These are phyloP conservation scores for Beverwykella pulmonaria DNA, from an alignment of 495 filamentous ascomycete genomes.

Conservation along the genomic window DNA sequence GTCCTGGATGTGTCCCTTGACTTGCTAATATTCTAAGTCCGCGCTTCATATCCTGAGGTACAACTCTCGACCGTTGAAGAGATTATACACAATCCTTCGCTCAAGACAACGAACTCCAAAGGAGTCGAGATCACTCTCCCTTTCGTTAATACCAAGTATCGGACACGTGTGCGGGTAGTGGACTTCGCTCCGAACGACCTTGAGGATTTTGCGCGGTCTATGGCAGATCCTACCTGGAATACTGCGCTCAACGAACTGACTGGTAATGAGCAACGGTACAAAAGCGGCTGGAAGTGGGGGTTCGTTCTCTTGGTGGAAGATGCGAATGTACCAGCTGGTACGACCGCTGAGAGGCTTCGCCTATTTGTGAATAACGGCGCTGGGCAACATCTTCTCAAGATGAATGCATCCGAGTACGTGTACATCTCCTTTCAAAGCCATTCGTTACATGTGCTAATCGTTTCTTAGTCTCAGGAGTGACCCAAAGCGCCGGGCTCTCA, in stretches of 20 bases:
- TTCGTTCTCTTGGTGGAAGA: conserved; percentile 44
- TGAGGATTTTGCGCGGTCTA: conserved; percentile 65
- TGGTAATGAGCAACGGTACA: neutral
- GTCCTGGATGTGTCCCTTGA: neutral
- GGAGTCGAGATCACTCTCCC: conserved; percentile 57
- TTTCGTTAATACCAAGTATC: conserved; percentile 76
- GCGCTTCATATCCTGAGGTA: conserved; percentile 46
- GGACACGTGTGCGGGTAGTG: conserved; percentile 68
- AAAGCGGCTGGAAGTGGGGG: conserved; percentile 41
- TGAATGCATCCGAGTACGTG: conserved; percentile 70
- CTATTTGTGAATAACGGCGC: conserved; percentile 65
- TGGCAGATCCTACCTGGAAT: conserved; percentile 34
- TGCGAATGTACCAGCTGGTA: conserved; percentile 17
- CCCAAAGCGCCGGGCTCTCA: conserved; percentile 44
- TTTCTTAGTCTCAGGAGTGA: conserved; percentile 58
- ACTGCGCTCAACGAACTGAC: neutral
- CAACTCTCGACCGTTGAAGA: conserved; percentile 50
- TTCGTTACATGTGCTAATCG: neutral
- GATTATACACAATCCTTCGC: conserved; percentile 53
- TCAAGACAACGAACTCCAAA: conserved; percentile 44
- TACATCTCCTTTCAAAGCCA: neutral
- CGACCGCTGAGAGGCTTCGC: conserved; percentile 51
- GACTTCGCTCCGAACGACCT: conserved; percentile 76
- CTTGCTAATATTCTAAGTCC: conserved; percentile 30
- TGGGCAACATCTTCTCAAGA: conserved; percentile 65